Base-by-base conservation (phyloP, 768 basidiomycete genomes). In the Panellus pusillus region DNA sequence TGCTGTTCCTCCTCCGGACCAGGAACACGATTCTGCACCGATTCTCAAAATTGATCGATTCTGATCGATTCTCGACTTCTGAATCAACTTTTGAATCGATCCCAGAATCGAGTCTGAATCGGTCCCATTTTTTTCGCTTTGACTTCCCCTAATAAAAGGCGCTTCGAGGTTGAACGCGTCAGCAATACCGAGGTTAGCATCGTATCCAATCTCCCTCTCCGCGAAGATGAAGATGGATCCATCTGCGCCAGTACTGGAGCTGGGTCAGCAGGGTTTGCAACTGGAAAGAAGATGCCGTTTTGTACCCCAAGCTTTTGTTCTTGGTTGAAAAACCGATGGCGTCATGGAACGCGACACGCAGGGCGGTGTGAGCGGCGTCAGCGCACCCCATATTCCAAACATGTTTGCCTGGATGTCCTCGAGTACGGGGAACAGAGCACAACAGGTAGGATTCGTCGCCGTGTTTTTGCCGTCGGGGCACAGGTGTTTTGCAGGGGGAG, bases 181-280 rank as follows among this genome's bases (percentile, higher is more conserved):
- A 54, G 68, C 68, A 36, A 71, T 59, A 20, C 70, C 68, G 41
- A 44, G 52, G 50, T 70, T 70, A 7, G 68, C 70, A 3, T 58
- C 44, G 50, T 64, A 72, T 31, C 56, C 44, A 17, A 62, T 57
- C 57, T 71, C 72, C 38, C 63, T 57, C n/a, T 65, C 61, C 8
- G 47, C 29, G 55, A 74, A 74, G 19, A 61, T 44, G 48, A 70
- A 64, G 44, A 72, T 70, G 4, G 71, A 72, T 19, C 69, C 72
- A 50, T 74, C 71, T 42, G 51, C 51, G 19, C 51, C 51, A 40
- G 50, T 50, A 37, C 50, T 50, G 41, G 36, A 5, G 38, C 37
- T n/a, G 11, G 37, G 6, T 48, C 47, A 48, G 36, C 24, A 6
- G 37, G 9, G 27, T 35, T 35, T 14, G 2, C 32, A 35, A 2